A percentile compares a stretch with the other conserved stretches of the same genome.
phyloP scores from a whole-genome alignment of 306 rosid genomes.

The Spatholobus suberectus region DNA sequence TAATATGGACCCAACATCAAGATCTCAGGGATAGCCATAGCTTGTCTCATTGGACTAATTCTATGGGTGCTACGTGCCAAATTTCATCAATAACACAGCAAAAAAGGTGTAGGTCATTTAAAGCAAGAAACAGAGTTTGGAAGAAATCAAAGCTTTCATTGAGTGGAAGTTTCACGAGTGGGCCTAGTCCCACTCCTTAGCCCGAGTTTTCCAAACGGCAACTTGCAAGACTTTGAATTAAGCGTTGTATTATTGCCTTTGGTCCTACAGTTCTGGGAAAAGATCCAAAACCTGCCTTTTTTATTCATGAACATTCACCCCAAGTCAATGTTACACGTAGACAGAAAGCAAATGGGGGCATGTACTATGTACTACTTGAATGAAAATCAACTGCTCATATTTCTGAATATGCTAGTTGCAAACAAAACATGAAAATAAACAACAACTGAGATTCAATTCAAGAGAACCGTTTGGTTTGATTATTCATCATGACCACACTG shows the following conservation, averaged over 20 bases:
- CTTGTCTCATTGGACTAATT: conserved; percentile 40
- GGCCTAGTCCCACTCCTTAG: conserved; percentile 19
- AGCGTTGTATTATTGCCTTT: conserved; percentile 39
- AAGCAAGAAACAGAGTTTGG: conserved; percentile 39
- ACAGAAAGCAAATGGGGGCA: background rate
- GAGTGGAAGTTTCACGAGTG: conserved; percentile 44
- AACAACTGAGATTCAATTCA: conserved; percentile 11
- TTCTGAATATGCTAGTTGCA: conserved; percentile 17
- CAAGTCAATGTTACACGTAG: conserved; percentile 39
- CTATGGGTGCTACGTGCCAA: conserved; percentile 6
- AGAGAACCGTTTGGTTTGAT: conserved; percentile 30
- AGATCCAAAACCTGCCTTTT: conserved; percentile 46
- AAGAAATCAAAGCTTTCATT: conserved; percentile 38
- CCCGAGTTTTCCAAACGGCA: conserved; percentile 38
- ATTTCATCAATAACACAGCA: background rate
- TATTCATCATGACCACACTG: conserved; percentile 23
- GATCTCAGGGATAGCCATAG: conserved; percentile 38
- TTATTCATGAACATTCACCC: background rate
- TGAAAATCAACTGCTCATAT: conserved; percentile 22
- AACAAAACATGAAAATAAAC: background rate
- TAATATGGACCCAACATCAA: conserved; percentile 46
- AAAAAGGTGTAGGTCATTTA: conserved; percentile 12
- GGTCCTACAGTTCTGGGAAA: conserved; percentile 16
- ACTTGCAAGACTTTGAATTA: conserved; percentile 36
- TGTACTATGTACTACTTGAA: conserved; percentile 1